Evolutionary conservation across 768 basidiomycete species (phyloP), one percentile per base, ranked within the genome.

Genomic region (Chalciporus pseudorubinellus): DNA sequence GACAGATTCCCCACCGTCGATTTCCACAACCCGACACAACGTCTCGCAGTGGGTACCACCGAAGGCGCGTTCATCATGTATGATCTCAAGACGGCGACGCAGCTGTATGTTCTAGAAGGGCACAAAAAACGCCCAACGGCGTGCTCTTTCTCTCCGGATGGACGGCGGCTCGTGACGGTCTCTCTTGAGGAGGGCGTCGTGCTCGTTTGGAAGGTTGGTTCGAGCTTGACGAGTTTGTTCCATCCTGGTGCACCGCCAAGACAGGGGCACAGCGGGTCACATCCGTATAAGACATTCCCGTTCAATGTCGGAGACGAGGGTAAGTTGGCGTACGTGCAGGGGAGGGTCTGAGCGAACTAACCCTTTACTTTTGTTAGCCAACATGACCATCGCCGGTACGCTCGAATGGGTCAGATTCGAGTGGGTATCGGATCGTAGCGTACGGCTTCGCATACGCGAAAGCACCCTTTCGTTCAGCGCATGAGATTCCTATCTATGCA

Each of bases 31-130:
- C 72, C 78, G 3, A 85, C 82, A 1, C 97, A 99, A 65, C 84
- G 91, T 13, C 81, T 98, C 4, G 92, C 89, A 0, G 93, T 98
- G 0, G 97, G 97, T 1, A 95, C 95, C 0, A 84, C 82, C 50
- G 97, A 99, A 71, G 97, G 95, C 0, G 93, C 94, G 0, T 84
- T 94, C 46, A 79, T 92, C 51, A 93, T 97, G 86, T 98, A 97
- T 64, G 97, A 98, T 64, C 78, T 98, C 46, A 97, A 98, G 70
- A 93, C 94, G 0, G 95, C 94, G 0, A 98, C 90, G 1, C 83
- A 97, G 11, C 75, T 98, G 13, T 99, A 98, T 62, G 90, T 99
- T 0, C 82, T 99, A 11, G 95, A 98, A 60, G 87, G 92, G 0
- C 95, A 98, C 72, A 84, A 83, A 64, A 85, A 86, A 61, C 75